Evolutionary conservation across 371 early-diverging fungal genomes (phyloP).

Genomic region (Actinomucor elegans): DNA sequence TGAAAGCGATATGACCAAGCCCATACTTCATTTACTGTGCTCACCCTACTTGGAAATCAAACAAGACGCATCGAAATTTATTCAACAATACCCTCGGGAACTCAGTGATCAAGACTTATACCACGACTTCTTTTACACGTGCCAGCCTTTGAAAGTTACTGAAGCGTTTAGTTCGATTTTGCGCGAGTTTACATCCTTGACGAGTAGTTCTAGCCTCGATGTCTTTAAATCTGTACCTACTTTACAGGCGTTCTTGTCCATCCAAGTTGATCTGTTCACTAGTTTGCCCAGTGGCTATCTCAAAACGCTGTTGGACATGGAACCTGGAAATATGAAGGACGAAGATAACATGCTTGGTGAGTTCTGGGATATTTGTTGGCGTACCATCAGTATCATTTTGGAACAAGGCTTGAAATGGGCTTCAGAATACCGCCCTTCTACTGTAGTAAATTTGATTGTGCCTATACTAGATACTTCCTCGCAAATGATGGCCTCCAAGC

Average conservation of each 20-base stretch:
- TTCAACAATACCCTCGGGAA: conserved; percentile 6
- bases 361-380: conserved; percentile 44
- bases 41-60: conserved; percentile 24
- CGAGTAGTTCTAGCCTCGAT: conserved; percentile 13
- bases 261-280: conserved; percentile 1
- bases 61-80: not conserved
- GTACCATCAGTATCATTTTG: conserved; percentile 23
- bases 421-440: conserved; percentile 25
- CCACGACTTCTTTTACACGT: conserved; percentile 5
- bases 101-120: conserved; percentile 1
- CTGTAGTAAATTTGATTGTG: conserved; percentile 29
- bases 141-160: conserved; percentile 11
- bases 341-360: conserved; percentile 23
- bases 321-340: not conserved
- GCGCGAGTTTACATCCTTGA: conserved; percentile 27
- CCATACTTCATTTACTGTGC: conserved; percentile 20
- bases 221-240: conserved; percentile 18
- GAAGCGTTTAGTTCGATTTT: conserved; percentile 24
- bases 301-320: not conserved
- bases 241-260: not conserved
- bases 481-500: conserved; percentile 21
- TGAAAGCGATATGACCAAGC: conserved; percentile 13
- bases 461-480: conserved; percentile 32
- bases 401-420: conserved; percentile 37
- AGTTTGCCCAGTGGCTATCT: conserved; percentile 6